These are phyloP conservation scores for Plenodomus tracheiphilus DNA, from an alignment of 2,329 filamentous ascomycete species.

Conservation along the genomic window DNA sequence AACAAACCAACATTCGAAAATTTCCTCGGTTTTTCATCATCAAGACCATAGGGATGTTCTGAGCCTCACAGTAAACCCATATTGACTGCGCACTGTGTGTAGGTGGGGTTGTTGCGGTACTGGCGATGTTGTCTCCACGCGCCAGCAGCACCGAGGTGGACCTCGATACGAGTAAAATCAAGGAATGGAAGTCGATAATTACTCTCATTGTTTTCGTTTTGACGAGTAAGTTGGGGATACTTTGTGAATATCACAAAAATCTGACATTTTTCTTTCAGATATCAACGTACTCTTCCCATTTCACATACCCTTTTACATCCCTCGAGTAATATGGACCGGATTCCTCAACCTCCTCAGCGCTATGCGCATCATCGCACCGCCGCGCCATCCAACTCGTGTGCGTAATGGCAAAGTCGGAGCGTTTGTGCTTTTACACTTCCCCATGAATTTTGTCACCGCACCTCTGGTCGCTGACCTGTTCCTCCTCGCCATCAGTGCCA, in stretches of 20 bases:
- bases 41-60: no score
- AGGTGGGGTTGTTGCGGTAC: not conserved
- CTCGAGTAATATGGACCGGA: constrained; percentile 53
- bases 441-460: constrained; percentile 71
- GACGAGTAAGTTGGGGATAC: constrained; percentile 71
- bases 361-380: constrained; percentile 58
- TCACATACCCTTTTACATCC: constrained; percentile 64
- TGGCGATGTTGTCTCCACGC: constrained; percentile 3
- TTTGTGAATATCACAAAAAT: not conserved
- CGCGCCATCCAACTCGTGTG: constrained; percentile 23
- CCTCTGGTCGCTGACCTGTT: constrained; percentile 73
- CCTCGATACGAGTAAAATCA: constrained; percentile 60
- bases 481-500: constrained; percentile 69
- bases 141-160: constrained; percentile 8
- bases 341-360: constrained; percentile 50
- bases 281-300: constrained; percentile 71
- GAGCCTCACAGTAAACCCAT: not conserved
- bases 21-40: not conserved
- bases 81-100: not conserved
- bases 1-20: not conserved
- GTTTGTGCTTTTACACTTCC: constrained; percentile 60
- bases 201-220: constrained; percentile 70
- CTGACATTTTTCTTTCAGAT: constrained; percentile 53
- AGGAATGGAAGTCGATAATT: constrained; percentile 69
- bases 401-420: constrained; percentile 35